A percentile compares a stretch with the other conserved stretches of the same genome.
phyloP scores from a whole-genome alignment of 2,329 filamentous ascomycete species.

The Penicillium sclerotiorum region DNA sequence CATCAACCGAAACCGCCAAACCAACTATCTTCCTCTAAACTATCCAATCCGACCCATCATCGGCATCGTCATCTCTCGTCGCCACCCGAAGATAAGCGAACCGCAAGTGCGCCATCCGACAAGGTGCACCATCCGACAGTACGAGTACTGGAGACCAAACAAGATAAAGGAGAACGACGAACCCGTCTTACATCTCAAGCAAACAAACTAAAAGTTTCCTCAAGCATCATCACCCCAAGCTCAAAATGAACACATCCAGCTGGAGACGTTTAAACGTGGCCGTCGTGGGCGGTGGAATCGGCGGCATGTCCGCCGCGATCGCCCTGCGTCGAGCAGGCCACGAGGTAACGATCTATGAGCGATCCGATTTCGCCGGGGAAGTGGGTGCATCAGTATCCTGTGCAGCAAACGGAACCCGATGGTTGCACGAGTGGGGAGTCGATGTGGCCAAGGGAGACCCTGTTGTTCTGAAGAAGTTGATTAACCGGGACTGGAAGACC shows the following conservation, averaged over 20 bases:
- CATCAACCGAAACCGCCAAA: no score
- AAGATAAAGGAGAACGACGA: conserved; percentile 1
- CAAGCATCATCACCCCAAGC: neutral
- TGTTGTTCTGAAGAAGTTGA: conserved; percentile 66
- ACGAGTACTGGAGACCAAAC: neutral
- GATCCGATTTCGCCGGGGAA: conserved; percentile 67
- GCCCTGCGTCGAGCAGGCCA: conserved; percentile 58
- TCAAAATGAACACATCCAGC: conserved; percentile 16
- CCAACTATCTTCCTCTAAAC: no score
- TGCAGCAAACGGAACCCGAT: conserved; percentile 70
- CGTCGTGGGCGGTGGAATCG: conserved; percentile 57
- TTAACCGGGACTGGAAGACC: conserved; percentile 71
- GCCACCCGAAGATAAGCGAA: conserved; percentile 17
- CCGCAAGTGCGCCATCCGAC: conserved; percentile 13
- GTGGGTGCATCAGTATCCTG: conserved; percentile 69
- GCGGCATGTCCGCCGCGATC: conserved; percentile 55
- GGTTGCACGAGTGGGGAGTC: conserved; percentile 69
- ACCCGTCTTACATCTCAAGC: neutral
- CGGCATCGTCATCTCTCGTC: no score
- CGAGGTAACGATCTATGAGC: conserved; percentile 66
- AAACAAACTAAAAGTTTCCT: neutral
- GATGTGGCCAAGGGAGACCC: conserved; percentile 66
- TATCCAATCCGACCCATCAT: no score
- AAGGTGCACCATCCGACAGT: conserved; percentile 17
- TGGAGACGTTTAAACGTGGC: conserved; percentile 53